Percentiles rank a stretch among this genome's conserved stretches.
Evolutionary conservation across 139 green algal species (phyloP).

Genomic region (Penium margaritaceum): DNA sequence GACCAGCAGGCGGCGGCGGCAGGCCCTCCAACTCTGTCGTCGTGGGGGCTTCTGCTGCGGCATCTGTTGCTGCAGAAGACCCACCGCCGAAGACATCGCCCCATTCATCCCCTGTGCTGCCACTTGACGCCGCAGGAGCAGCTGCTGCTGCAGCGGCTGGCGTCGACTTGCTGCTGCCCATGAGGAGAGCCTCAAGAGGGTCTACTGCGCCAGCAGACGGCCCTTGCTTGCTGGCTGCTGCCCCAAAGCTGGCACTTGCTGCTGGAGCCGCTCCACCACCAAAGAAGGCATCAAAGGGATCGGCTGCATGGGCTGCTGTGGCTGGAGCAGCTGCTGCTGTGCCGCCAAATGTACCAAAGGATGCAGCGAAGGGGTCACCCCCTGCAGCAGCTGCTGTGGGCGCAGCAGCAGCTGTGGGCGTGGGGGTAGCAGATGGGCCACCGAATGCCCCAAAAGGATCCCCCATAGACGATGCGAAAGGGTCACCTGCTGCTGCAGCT

Average conservation of each 20-base stretch:
- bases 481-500: too few species aligned
- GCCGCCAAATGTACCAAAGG: background rate
- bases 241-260: too few species aligned
- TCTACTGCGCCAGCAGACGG: background rate
- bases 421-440: too few species aligned
- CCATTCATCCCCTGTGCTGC: background rate
- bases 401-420: too few species aligned
- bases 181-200: constrained; percentile 17
- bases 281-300: constrained; percentile 21
- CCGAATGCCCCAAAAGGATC: too few species aligned
- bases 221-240: background rate
- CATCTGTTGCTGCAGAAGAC: background rate
- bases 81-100: background rate
- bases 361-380: background rate
- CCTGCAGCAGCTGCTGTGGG: too few species aligned
- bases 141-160: background rate
- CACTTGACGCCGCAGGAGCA: background rate
- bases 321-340: background rate
- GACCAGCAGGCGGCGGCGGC: constrained; percentile 12
- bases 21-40: constrained; percentile 30
- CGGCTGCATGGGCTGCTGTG: too few species aligned
- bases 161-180: constrained; percentile 1
- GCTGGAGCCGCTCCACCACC: background rate
- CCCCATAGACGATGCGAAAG: too few species aligned
- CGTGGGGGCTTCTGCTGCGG: constrained; percentile 7